These are phyloP conservation scores for Ustilago hordei DNA, from an alignment of 1,284 basidiomycete species.

Conservation along the genomic window DNA sequence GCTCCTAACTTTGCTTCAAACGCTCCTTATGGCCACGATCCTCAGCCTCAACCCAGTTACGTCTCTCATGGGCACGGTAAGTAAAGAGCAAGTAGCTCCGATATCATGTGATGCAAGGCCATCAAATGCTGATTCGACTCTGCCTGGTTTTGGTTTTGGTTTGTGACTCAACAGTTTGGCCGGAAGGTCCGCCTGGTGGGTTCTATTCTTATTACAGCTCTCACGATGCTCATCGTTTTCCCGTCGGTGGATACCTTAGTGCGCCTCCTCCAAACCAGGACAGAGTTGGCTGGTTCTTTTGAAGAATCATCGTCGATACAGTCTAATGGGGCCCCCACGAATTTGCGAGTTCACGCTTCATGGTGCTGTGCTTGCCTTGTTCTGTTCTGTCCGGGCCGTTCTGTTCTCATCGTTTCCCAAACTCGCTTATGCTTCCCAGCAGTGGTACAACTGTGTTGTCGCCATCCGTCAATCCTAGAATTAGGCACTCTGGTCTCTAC, in stretches of 20 bases:
- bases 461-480: neutral
- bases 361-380: neutral
- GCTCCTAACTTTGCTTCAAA: too few species aligned
- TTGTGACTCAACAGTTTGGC: neutral
- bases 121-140: neutral
- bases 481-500: neutral
- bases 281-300: neutral
- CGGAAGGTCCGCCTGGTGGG: neutral
- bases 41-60: too few species aligned
- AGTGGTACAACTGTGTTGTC: neutral
- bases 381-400: neutral
- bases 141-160: neutral
- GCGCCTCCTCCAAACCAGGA: neutral
- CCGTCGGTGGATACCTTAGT: too few species aligned
- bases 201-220: neutral
- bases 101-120: neutral
- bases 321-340: neutral
- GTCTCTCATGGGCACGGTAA: too few species aligned
- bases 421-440: neutral
- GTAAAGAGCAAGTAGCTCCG: too few species aligned
- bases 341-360: neutral
- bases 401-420: neutral
- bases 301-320: neutral
- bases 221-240: neutral
- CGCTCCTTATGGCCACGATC: too few species aligned